Percentiles rank a stretch among this genome's conserved stretches.
Evolutionary conservation across 495 filamentous ascomycete species (phyloP).

Genomic region (Letharia columbiana): DNA sequence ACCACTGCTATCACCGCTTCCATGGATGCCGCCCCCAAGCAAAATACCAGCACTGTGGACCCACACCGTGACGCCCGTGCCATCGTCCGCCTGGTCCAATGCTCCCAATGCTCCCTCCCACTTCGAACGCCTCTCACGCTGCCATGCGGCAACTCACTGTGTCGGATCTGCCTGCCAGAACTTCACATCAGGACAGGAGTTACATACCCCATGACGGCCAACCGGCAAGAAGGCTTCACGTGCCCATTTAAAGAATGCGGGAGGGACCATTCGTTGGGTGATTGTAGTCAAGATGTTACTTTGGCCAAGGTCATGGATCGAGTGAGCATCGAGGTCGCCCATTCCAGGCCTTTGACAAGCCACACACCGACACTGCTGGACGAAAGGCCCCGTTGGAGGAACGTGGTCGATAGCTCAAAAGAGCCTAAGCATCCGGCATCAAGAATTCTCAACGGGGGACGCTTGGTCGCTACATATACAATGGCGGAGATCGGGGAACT

Average conservation of each 20-base stretch:
- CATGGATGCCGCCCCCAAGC: slow-evolving; percentile 29
- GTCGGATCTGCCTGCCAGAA: slow-evolving; percentile 63
- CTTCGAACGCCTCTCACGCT: slow-evolving; percentile 62
- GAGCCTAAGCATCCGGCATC: slow-evolving; percentile 21
- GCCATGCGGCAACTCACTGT: slow-evolving; percentile 75
- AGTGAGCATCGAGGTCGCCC: slow-evolving; percentile 29
- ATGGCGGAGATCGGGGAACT: slow-evolving; percentile 47
- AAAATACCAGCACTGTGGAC: slow-evolving; percentile 29
- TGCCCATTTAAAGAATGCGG: slow-evolving; percentile 63
- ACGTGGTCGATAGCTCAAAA: slow-evolving; percentile 24
- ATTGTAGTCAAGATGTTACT: slow-evolving; percentile 70
- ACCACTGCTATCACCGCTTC: slow-evolving; percentile 13
- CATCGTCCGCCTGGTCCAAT: slow-evolving; percentile 66
- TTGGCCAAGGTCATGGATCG: slow-evolving; percentile 53
- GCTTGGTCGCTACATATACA: slow-evolving; percentile 51
- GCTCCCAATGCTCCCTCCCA: slow-evolving; percentile 61
- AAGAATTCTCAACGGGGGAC: slow-evolving; percentile 40
- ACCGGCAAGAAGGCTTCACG: slow-evolving; percentile 55
- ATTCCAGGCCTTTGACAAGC: slow-evolving; percentile 19
- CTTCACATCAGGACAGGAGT: slow-evolving; percentile 54
- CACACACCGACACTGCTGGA: slow-evolving; percentile 27
- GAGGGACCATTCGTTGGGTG: slow-evolving; percentile 63
- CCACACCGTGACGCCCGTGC: slow-evolving; percentile 44
- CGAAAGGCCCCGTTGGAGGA: slow-evolving; percentile 24
- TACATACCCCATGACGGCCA: slow-evolving; percentile 59